These are phyloP conservation scores for Asclepias syriaca DNA, from an alignment of 257 asterid genomes.

Conservation along the genomic window DNA sequence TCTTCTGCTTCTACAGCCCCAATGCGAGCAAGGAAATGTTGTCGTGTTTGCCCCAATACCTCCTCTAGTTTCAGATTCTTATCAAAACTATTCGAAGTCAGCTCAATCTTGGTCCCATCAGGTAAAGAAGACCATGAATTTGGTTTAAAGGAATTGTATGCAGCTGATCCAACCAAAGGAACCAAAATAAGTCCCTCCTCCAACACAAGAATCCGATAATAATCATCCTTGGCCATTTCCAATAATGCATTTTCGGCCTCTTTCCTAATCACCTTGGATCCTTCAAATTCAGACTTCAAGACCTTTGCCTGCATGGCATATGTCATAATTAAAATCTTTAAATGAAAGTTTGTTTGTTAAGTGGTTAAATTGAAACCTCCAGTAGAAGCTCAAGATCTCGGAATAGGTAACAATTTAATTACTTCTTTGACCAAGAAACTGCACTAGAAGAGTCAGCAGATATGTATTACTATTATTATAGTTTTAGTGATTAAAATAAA, in stretches of 20 bases:
- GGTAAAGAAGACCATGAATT: conserved; percentile 88
- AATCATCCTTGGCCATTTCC: conserved; percentile 74
- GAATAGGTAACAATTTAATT: too few species aligned
- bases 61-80: conserved; percentile 47
- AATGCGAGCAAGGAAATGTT: conserved; percentile 80
- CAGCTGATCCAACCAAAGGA: conserved; percentile 74
- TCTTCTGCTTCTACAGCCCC: conserved; percentile 75
- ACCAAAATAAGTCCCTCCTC: conserved; percentile 81
- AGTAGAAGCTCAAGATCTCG: too few species aligned
- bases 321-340: background rate
- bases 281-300: conserved; percentile 41
- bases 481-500: background rate
- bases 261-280: conserved; percentile 50
- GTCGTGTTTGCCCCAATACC: conserved; percentile 62
- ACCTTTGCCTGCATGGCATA: conserved; percentile 58
- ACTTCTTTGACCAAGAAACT: background rate
- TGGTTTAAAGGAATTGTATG: conserved; percentile 69
- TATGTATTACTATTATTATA: background rate
- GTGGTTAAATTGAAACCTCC: too few species aligned
- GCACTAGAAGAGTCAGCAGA: background rate
- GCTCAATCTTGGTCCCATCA: conserved; percentile 66
- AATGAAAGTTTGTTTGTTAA: background rate
- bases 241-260: conserved; percentile 60
- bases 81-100: conserved; percentile 38
- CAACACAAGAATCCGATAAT: conserved; percentile 55